These are phyloP conservation scores for Rutstroemia sp. DNA, from an alignment of 2,329 filamentous ascomycete species.

Conservation along the genomic window DNA sequence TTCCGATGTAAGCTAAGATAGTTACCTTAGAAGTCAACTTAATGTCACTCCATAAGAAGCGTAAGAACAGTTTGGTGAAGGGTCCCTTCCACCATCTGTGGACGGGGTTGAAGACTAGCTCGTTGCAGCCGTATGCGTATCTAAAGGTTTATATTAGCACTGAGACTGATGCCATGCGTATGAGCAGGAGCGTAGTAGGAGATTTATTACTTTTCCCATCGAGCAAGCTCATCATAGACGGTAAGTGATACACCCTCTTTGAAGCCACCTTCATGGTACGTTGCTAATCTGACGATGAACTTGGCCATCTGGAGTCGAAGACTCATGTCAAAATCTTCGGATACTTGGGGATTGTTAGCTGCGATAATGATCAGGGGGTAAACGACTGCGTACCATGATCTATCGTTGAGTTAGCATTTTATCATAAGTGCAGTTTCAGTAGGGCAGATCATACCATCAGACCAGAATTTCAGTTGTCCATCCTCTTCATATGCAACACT, in stretches of 20 bases:
- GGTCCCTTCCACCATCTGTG: conserved; percentile 56
- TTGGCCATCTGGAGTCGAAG: conserved; percentile 63
- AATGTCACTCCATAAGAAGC: conserved; percentile 54
- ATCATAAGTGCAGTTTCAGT: neutral
- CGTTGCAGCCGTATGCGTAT: conserved; percentile 64
- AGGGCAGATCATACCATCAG: conserved; percentile 28
- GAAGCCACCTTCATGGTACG: conserved; percentile 63
- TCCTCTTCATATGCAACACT: conserved; percentile 50
- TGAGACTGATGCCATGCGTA: neutral
- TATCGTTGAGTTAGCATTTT: neutral
- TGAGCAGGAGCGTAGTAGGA: neutral
- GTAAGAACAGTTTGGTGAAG: conserved; percentile 56
- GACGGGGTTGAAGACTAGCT: conserved; percentile 63
- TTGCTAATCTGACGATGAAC: conserved; percentile 60
- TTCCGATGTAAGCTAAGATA: conserved; percentile 61
- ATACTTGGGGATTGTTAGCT: conserved; percentile 39
- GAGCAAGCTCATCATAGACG: conserved; percentile 63
- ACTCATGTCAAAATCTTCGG: conserved; percentile 71
- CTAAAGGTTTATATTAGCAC: neutral
- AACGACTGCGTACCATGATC: conserved; percentile 18
- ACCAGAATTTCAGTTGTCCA: conserved; percentile 30
- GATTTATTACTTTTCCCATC: conserved; percentile 56
- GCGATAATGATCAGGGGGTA: neutral
- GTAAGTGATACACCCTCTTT: conserved; percentile 68
- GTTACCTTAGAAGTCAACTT: conserved; percentile 61